Evolutionary conservation across 73 alveolate genomes (phyloP).

Genomic region (Breviolum minutum): DNA sequence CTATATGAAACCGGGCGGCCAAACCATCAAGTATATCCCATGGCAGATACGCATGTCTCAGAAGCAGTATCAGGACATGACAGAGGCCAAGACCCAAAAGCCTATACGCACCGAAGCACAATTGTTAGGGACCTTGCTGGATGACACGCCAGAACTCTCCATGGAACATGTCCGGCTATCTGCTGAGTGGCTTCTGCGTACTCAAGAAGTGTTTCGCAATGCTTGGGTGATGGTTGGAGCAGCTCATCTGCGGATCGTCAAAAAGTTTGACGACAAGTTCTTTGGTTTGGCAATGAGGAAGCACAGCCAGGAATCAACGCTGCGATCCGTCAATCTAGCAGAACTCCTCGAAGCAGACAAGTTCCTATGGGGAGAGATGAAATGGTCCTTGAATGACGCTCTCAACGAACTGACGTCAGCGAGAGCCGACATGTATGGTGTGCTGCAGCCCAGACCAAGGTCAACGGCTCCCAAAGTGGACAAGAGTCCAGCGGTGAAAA

Average conservation of each 20-base stretch:
- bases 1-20: background rate
- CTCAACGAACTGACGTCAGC: background rate
- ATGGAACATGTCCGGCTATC: background rate
- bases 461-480: too few relatives aligned
- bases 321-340: background rate
- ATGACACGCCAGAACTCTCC: background rate
- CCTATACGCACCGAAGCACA: background rate
- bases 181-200: background rate
- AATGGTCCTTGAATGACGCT: background rate
- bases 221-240: background rate
- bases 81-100: background rate
- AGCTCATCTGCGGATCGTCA: background rate
- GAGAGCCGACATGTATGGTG: background rate
- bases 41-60: conserved; percentile 13
- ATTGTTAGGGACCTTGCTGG: background rate
- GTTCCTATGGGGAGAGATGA: too few relatives aligned
- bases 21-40: background rate
- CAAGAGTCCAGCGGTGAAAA: too few relatives aligned
- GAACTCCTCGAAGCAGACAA: conserved; percentile 22
- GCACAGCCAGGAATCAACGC: background rate
- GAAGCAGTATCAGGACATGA: conserved; percentile 13
- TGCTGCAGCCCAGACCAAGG: conserved; percentile 17
- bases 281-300: background rate
- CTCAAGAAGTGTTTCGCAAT: conserved; percentile 4
- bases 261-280: background rate